Evolutionary conservation across 805 yeast species (phyloP).

Genomic region (Cyberlindnera nakhonratchasimensis): DNA sequence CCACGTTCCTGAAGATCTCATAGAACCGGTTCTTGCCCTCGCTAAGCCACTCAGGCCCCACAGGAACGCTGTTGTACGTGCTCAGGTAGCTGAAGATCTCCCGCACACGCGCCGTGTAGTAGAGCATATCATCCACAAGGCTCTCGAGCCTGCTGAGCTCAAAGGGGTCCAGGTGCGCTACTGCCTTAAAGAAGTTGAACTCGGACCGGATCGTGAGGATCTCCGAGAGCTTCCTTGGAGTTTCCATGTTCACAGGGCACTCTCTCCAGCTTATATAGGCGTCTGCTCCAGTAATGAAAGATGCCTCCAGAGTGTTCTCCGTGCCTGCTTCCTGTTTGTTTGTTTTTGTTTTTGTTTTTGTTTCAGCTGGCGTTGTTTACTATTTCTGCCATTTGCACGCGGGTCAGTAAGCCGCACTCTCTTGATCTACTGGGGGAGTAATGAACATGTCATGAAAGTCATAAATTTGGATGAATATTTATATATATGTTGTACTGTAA

Average conservation of each 20-base stretch:
- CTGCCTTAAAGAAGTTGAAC: constrained; percentile 27
- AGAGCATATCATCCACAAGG: constrained; percentile 23
- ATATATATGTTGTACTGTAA: background rate
- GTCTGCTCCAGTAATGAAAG: too few relatives aligned
- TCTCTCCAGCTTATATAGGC: too few relatives aligned
- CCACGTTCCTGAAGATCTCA: constrained; percentile 30
- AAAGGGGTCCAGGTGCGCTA: constrained; percentile 26
- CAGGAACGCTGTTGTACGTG: background rate
- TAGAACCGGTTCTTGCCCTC: constrained; percentile 33
- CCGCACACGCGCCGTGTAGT: constrained; percentile 19
- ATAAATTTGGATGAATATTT: constrained; percentile 1
- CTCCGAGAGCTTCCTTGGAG: constrained; percentile 21
- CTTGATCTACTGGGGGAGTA: too few relatives aligned
- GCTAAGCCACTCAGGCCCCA: constrained; percentile 31
- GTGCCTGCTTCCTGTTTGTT: background rate
- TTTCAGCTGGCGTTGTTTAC: constrained; percentile 9
- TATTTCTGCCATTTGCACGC: constrained; percentile 3
- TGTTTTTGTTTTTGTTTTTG: constrained; percentile 8
- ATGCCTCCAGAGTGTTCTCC: too few relatives aligned
- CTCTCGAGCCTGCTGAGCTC: constrained; percentile 19
- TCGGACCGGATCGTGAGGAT: constrained; percentile 22
- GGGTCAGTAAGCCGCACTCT: constrained; percentile 1
- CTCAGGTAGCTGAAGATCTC: constrained; percentile 14
- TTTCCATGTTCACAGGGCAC: background rate
- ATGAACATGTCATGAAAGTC: background rate